Base-by-base conservation (phyloP, 1,284 basidiomycete genomes). In the Paramarasmius palmivorus region DNA sequence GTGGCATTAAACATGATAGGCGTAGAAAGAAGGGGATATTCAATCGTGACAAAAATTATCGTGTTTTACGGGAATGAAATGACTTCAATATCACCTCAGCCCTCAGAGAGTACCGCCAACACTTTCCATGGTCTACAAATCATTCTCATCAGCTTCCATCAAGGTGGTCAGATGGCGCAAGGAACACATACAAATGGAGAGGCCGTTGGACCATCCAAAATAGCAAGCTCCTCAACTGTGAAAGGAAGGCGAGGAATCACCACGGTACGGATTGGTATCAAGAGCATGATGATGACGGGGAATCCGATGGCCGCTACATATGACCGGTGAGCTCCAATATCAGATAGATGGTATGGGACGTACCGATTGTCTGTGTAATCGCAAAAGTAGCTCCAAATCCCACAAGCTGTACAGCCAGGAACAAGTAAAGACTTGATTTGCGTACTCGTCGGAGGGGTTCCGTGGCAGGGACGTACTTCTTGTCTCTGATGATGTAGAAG, bases 361-460 rank as follows among this genome's bases (percentile, higher is more conserved):
- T 56, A 91, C 91, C 90, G 50, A 92, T 88, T 0, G 94, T 98
- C 68, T 97, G 94, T 0, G 92, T 94, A 61, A 98, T 88, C 0
- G 92, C 92, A 66, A 97, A 93, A 0, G 94, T 95, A 5, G 88
- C 86, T 0, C 88, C 94, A 61, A 98, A 98, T 10, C 90, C 92
- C 5, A 90, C 59, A 50, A 97, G 81, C 69, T 98, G 92, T 34
- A 97, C 79, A 4, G 75, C 71, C 1, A 93, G 74, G 67, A 94
- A 98, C 6, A 93, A 68, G n/a, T 87, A 62, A 52, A 98, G 86
- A 37, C 89, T 80, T 0, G 83, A 86, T 64, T 84, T 88, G 50
- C 90, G 82, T 23, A 98, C 87, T 60, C 76, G 76, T 32, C 78
- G 79, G 2, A 97, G 78, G 0, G 92, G 90, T 26, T 95, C 90